Base-by-base conservation (phyloP, 2,329 filamentous ascomycete species). In the Neophaeococcomyces aloes region DNA sequence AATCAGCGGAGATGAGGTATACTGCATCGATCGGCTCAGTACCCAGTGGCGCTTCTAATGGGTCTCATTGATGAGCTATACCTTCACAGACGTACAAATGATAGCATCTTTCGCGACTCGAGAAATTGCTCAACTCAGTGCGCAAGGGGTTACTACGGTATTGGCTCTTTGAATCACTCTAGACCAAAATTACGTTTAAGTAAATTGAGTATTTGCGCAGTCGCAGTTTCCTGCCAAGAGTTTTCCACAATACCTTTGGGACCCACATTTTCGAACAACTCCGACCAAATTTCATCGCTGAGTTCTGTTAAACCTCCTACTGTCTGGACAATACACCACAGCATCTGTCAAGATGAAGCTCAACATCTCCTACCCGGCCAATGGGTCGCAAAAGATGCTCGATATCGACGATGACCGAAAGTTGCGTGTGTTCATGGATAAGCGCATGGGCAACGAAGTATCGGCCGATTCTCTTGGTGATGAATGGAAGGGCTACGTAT, bases 401-500 rank as follows among this genome's bases (percentile, higher is more conserved):
- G 93, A 98, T 62, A 75, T 98, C 63, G 91, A 98, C 67, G 93
- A 98, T 84, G 93, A 98, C 75, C 87, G 88, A 75, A 95, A 94
- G 81, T 81, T 96, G 70, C 84, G 86, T 69, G 79, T 91, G 75
- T 96, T 96, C 81, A 88, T 94, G 83, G 91, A 96, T 72, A 88
- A 88, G 79, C 85, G 86, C 73, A 83, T 83, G 80, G 67, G 78
- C 77, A 59, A 63, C 56, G 68, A 71, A 65, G 85, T 98, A 61
- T 73, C 84, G 61, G 91, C 83, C 65, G 93, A 98, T 76, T 83
- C 81, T 67, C 79, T 98, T 65, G 91, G 91, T 65, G 88, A 96
- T 67, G 91, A 98, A 76, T 98, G 94, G 85, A 95, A 95, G 80
- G 91, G 91, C 72, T 98, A 98, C 79, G 82, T 98, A 76, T 87